Evolutionary conservation across 306 rosid species (phyloP), one percentile per base, ranked within the genome.

Genomic region (Carpinus viminea): DNA sequence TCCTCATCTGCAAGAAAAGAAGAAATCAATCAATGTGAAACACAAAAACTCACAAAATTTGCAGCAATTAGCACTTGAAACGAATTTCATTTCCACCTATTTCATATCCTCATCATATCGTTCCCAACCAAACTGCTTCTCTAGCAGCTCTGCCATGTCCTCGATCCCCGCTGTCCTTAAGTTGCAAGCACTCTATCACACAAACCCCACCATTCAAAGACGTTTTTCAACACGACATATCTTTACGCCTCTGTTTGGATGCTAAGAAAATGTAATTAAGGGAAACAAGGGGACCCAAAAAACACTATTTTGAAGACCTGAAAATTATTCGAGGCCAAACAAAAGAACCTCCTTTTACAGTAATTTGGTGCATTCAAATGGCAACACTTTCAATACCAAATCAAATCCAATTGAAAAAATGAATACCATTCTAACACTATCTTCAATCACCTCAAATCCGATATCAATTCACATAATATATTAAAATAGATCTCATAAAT

Each of bases 131-230:
- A 1, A 24, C 80, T 94, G 98, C 86, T 92, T 94, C 91, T 92
- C 98, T 16, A 94, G 81, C 85, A 87, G 17, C 86, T 88, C 94
- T 9, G 97, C 96, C 85, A 82, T 88, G 84, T 89, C 76, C 78
- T 84, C 90, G 48, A 94, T 87, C 79, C 96, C 98, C 8, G 98
- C 94, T 65, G 84, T 89, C 84, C 98, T 92, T 97, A 94, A 85
- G 79, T 83, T 90, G 77, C 90, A 88, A 46, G 92, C 98, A 83
- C 93, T 92, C 97, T 94, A 87, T 18, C 55, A 8, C 53, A 16
- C 79, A 15, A 83, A 73, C 41, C 36, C 72, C 62, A 47, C 57
- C 71, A 13, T 62, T 54, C 16, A 26, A 51, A 56, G 74, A 60
- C 54, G 24, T 72, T 60, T 72, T 26, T 21, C 41, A 51, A 77